phyloP scores from a whole-genome alignment of 2,329 filamentous ascomycete genomes.

The Aspergillus fumigatus region DNA sequence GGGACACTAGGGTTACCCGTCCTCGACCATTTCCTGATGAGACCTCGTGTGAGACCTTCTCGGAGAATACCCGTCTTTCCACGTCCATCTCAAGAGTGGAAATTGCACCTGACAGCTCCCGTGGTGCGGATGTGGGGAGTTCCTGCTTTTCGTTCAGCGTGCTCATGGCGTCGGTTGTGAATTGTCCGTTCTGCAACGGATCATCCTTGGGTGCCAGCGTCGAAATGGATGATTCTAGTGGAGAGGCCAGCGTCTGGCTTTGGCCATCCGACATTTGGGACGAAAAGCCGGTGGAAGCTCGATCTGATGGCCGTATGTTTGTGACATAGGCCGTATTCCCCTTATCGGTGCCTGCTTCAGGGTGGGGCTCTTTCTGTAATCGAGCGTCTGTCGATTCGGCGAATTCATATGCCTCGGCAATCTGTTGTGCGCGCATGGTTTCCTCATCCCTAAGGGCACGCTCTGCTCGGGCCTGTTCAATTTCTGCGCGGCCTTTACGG shows the following conservation, averaged over 20 bases:
- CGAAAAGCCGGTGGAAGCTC: background rate
- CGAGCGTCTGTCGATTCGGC: background rate
- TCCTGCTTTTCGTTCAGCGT: background rate
- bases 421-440: background rate
- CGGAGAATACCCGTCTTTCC: constrained; percentile 20
- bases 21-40: constrained; percentile 2
- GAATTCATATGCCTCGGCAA: background rate
- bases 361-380: background rate
- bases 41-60: background rate
- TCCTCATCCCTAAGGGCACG: constrained; percentile 15
- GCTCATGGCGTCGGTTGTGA: background rate
- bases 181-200: background rate
- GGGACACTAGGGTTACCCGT: constrained; percentile 51
- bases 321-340: background rate
- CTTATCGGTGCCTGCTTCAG: background rate
- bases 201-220: background rate
- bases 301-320: background rate
- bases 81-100: constrained; percentile 20
- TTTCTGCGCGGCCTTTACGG: constrained; percentile 48
- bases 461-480: constrained; percentile 43
- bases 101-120: background rate
- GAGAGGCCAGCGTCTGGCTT: background rate
- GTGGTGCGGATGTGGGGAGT: background rate
- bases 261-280: background rate
- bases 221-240: background rate